Base-by-base conservation (phyloP, 176 grass and related monocot genomes). In the Rhynchospora pubera region DNA sequence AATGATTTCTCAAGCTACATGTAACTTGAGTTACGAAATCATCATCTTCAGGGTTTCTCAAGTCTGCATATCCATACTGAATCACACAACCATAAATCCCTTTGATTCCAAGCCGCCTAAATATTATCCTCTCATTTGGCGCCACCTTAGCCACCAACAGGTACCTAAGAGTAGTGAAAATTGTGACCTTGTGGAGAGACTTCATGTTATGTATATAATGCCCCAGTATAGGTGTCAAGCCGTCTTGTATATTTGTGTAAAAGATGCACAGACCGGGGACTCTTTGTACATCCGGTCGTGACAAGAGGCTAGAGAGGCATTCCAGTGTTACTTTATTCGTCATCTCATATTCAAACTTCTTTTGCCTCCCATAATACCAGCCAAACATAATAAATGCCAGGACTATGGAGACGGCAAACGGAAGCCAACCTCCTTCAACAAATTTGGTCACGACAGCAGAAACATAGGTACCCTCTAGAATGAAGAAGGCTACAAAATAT, bases 191-290 rank as follows among this genome's bases (percentile, higher is more conserved):
- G 42, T 97, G 91, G 71, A 93, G 73, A 26, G 91, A 93, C 53
- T 80, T 74, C 93, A 88, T 91, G 85, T 97, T 93, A 72, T 88
- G 88, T 85, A 93, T 86, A 68, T 93, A 97, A 43, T 91, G 93
- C 42, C 91, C 60, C 9, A 97, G 87, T 6, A 97, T 67, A 0
- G 87, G 91, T 12, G 93, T 97, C 48, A 91, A 68, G 65, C 87
- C 93, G 9, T 93, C 89, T 48, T 87, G 89, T 26, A 91, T 89
- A 72, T 97, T 93, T 75, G 88, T 97, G 82, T 94, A 94, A 86
- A 97, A 94, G 88, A 97, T 89, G 86, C 94, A 94, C 21, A 94
- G 19, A 5, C 91, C 88, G 0, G 91, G 89, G 47, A 92, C 88
- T 57, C 91, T 80, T 65, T 89, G 91, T 7, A 97, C 84, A 8